Evolutionary conservation across 305 asterid species (phyloP).

Genomic region (Plantago coronopus): DNA sequence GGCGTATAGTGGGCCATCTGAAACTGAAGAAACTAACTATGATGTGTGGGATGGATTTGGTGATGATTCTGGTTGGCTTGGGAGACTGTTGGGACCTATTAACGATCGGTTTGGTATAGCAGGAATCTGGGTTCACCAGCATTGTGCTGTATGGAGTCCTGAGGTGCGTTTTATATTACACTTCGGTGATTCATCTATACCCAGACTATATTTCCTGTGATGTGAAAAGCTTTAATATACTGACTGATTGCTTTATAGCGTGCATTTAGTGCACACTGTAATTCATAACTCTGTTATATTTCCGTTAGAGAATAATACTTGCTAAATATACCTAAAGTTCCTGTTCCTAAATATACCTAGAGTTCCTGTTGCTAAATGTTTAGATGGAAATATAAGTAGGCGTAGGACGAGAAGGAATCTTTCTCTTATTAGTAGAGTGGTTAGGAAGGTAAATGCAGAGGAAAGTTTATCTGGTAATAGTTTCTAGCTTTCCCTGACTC

Average conservation of each 20-base stretch:
- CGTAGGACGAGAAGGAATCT: too few species aligned
- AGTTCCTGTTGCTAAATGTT: neutral
- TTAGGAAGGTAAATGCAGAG: neutral
- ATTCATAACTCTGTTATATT: neutral
- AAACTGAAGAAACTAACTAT: constrained; percentile 82
- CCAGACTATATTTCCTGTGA: constrained; percentile 16
- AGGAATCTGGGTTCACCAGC: constrained; percentile 98
- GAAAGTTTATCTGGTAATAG: neutral
- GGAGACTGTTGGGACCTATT: constrained; percentile 92
- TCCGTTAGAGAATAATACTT: neutral
- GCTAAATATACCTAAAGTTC: neutral
- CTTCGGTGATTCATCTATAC: constrained; percentile 15
- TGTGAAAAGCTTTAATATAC: constrained; percentile 12
- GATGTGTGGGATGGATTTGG: constrained; percentile 97
- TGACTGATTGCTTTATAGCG: constrained; percentile 12
- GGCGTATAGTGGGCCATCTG: constrained; percentile 77
- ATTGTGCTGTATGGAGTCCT: constrained; percentile 99
- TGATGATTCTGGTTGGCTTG: constrained; percentile 93
- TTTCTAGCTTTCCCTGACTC: neutral
- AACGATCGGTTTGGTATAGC: constrained; percentile 95
- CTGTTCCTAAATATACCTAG: neutral
- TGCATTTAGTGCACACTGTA: neutral
- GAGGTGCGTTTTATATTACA: constrained; percentile 55
- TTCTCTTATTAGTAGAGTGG: neutral
- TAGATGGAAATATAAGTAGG: too few species aligned